Percentiles rank a stretch among this genome's conserved stretches.
These are phyloP conservation scores for Kuraishia piskuri DNA, from an alignment of 805 yeast species.

Conservation along the genomic window DNA sequence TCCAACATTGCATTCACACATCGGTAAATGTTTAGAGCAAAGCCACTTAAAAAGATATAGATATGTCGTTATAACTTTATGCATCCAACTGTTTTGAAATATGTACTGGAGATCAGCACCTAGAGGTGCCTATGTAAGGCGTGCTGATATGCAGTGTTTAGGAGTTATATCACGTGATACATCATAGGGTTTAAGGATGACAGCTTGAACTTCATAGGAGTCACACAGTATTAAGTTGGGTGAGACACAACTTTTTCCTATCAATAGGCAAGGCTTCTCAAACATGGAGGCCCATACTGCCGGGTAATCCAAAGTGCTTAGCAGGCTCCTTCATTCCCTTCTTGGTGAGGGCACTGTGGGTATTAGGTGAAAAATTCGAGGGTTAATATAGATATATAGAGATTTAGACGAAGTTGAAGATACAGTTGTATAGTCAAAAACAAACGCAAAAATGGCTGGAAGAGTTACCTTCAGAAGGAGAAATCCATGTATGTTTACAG, in stretches of 20 bases:
- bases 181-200: neutral
- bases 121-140: neutral
- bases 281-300: neutral
- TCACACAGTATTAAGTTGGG: neutral
- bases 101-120: neutral
- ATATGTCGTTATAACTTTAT: neutral
- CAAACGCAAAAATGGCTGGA: slow-evolving; percentile 76
- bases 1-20: too few relatives aligned
- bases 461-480: slow-evolving; percentile 99
- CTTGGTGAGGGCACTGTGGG: neutral
- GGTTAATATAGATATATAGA: neutral
- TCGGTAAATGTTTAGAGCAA: too few relatives aligned
- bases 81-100: neutral
- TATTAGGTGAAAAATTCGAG: neutral
- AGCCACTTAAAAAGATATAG: neutral
- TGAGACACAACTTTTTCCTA: neutral
- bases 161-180: neutral
- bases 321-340: neutral
- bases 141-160: neutral
- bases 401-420: neutral
- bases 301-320: neutral
- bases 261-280: neutral
- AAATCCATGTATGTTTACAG: slow-evolving; percentile 86
- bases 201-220: neutral
- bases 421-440: neutral